A percentile compares a stretch with the other conserved stretches of the same genome.
phyloP scores from a whole-genome alignment of 805 yeast species.

The Saccharomycopsis capsularis region DNA sequence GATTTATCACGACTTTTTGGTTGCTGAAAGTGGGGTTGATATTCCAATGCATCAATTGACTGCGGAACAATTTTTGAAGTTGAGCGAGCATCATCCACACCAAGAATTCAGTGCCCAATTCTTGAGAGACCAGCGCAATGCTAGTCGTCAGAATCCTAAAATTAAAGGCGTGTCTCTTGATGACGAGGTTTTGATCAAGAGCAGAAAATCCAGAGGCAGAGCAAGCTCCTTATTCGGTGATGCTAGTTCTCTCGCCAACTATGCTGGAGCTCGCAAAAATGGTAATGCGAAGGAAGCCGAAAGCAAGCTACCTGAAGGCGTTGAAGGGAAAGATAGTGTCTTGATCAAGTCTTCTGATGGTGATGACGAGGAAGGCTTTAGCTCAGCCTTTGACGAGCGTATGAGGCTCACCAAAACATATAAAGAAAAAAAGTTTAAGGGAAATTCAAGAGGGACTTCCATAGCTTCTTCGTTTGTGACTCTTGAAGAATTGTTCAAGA shows the following conservation, averaged over 20 bases:
- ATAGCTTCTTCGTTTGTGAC: constrained; percentile 92
- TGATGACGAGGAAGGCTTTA: not conserved
- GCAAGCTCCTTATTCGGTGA: constrained; percentile 6
- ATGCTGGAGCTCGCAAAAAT: not conserved
- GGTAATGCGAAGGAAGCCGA: not conserved
- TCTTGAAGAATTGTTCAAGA: constrained; percentile 71
- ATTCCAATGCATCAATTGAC: constrained; percentile 94
- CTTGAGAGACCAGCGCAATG: not conserved
- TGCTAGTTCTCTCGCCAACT: not conserved
- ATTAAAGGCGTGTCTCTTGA: constrained; percentile 5
- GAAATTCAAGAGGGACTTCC: constrained; percentile 83
- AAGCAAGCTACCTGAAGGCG: not conserved
- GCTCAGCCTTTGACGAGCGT: constrained; percentile 37
- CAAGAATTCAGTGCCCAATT: not conserved
- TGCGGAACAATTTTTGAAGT: constrained; percentile 73
- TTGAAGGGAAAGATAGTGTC: too few relatives aligned
- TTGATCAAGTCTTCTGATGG: not conserved
- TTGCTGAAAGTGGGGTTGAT: constrained; percentile 93
- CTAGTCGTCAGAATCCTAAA: not conserved
- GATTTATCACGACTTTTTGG: constrained; percentile 88
- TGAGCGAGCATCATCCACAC: constrained; percentile 28
- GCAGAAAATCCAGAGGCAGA: constrained; percentile 10
- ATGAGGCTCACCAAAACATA: constrained; percentile 86
- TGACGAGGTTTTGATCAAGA: constrained; percentile 16
- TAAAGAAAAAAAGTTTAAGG: constrained; percentile 81